These are phyloP conservation scores for Thymus quinquecostatus DNA, from an alignment of 257 asterid genomes.

Conservation along the genomic window DNA sequence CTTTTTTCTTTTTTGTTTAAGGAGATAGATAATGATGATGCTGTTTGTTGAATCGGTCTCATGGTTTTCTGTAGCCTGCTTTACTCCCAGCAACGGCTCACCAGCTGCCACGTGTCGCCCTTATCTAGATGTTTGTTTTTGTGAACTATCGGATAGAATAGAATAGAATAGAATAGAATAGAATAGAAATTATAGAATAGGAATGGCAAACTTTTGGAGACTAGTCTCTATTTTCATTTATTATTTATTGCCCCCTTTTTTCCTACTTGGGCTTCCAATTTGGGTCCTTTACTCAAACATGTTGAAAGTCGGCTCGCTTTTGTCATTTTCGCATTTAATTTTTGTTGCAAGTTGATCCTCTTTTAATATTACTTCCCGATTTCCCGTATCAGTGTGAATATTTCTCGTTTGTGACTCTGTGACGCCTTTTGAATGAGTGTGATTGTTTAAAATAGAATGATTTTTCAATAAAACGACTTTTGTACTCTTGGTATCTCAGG, in stretches of 20 bases:
- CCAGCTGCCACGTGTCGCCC: neutral
- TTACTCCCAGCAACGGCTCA: neutral
- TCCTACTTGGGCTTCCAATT: neutral
- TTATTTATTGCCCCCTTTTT: neutral
- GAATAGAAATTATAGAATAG: neutral
- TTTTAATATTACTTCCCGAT: too few species aligned
- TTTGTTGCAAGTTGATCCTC: too few species aligned
- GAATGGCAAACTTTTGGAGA: neutral
- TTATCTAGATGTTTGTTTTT: neutral
- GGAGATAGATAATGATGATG: too few species aligned
- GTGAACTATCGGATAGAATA: neutral
- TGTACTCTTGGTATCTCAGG: too few species aligned
- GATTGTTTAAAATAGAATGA: too few species aligned
- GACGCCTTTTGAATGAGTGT: too few species aligned
- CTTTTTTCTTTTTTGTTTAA: too few species aligned
- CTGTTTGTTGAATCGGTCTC: slow-evolving; percentile 2
- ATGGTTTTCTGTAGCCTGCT: slow-evolving; percentile 20
- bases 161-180: neutral
- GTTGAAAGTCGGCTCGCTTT: neutral
- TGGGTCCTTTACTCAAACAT: neutral
- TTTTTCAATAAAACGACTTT: too few species aligned
- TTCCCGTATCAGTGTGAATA: too few species aligned
- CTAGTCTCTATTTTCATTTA: neutral
- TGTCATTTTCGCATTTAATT: neutral
- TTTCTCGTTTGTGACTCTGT: too few species aligned